phyloP scores from a whole-genome alignment of 2,329 filamentous ascomycete species.

The Venturia effusa region DNA sequence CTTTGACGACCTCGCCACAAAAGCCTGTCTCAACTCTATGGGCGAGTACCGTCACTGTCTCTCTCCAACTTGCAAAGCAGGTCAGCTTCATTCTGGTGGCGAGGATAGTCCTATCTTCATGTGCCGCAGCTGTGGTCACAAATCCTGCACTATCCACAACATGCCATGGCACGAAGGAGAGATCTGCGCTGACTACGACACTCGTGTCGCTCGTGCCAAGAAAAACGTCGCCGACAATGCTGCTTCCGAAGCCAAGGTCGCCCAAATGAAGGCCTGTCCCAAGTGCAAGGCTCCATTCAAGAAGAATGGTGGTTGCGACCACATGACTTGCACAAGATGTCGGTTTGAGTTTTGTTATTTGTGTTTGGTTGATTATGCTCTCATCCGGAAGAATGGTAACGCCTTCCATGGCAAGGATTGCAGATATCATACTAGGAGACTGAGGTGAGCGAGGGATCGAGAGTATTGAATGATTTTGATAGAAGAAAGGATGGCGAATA shows the following conservation, averaged over 20 bases:
- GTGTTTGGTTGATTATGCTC: background rate
- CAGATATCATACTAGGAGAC: background rate
- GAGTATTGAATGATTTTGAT: no score
- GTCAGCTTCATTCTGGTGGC: background rate
- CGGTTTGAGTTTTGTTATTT: background rate
- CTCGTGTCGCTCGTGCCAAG: background rate
- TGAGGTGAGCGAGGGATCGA: background rate
- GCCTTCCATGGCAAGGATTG: background rate
- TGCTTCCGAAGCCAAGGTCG: background rate
- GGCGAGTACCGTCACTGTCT: background rate
- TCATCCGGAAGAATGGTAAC: background rate
- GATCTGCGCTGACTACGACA: background rate
- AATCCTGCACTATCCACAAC: background rate
- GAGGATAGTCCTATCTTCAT: background rate
- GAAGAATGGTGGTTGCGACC: background rate
- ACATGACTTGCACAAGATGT: background rate
- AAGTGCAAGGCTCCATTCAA: background rate
- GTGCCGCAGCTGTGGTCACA: background rate
- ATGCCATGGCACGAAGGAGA: background rate
- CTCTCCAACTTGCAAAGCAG: background rate
- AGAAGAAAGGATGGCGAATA: no score
- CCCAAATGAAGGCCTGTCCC: background rate
- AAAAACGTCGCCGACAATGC: background rate
- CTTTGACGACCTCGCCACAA: background rate
- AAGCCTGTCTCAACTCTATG: background rate